phyloP scores from a whole-genome alignment of 192 early-diverging fungal species.

The Chytriomyces sp. region DNA sequence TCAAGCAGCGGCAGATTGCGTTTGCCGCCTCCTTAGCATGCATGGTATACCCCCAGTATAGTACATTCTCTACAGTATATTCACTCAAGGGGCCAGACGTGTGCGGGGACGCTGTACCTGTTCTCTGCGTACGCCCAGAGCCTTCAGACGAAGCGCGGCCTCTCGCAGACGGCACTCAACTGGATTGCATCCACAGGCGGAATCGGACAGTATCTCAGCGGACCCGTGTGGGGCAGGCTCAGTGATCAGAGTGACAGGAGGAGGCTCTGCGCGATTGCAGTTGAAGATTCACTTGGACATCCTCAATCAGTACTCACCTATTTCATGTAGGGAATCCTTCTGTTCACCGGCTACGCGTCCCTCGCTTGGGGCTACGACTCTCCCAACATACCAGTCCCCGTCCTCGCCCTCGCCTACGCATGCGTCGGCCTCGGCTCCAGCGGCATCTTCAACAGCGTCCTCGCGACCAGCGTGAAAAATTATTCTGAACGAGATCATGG shows the following conservation, averaged over 20 bases:
- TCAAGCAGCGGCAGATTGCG: constrained; percentile 30
- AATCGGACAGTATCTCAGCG: constrained; percentile 67
- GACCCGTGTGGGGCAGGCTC: constrained; percentile 59
- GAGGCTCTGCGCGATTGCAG: constrained; percentile 24
- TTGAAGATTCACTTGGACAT: neutral
- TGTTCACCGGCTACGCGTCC: neutral
- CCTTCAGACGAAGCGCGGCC: constrained; percentile 51
- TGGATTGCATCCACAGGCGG: constrained; percentile 64
- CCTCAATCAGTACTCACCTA: neutral
- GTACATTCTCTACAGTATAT: neutral
- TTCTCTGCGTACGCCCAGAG: constrained; percentile 61
- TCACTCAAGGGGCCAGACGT: too few species aligned
- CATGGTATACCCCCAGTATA: constrained; percentile 25
- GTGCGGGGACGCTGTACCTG: constrained; percentile 67
- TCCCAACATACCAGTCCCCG: neutral
- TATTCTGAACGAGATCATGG: constrained; percentile 34
- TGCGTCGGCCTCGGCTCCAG: constrained; percentile 42
- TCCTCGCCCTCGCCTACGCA: constrained; percentile 30
- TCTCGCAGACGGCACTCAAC: constrained; percentile 64
- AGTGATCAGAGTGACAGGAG: constrained; percentile 35
- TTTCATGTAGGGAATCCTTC: constrained; percentile 4
- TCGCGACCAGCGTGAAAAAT: constrained; percentile 41
- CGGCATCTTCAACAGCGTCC: constrained; percentile 27
- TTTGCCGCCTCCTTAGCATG: constrained; percentile 34
- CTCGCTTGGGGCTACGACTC: neutral